Evolutionary conservation across 352 stramenopile genomes (phyloP), one percentile per base, ranked within the genome.

Genomic region (Aphanomyces invadans): DNA sequence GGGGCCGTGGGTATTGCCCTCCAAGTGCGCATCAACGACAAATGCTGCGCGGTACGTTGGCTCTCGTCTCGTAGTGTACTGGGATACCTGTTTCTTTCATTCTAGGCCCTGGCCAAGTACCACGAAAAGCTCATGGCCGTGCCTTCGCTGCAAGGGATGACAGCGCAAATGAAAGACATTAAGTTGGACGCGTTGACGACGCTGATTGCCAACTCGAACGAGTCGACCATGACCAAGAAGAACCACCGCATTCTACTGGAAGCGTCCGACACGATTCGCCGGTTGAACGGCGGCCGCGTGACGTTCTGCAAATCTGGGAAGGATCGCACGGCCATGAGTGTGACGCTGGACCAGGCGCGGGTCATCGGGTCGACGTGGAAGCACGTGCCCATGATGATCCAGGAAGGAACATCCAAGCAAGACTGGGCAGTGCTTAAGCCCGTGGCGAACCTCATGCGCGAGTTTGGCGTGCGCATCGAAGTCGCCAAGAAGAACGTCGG

Each of bases 281-380:
- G 86, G 67, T 70, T 99, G 23, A 89, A 96, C 53, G 95, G 93
- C 33, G 93, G 92, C 0, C 83, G 90, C 33, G 78, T 97, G 29
- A 97, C 97, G 0, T 99, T 98, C 80, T 99, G 95, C 81, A 99
- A 99, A 70, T 97, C 82, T n/a, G 95, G 96, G 29, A 99, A 99
- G 72, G 95, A 99, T 76, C 87, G 96, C 57, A 99, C 96, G 11
- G 95, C 92, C 11, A 99, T 99, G 96, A 95, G 95, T 57, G 87
- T 97, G 23, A 98, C 95, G 45, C 88, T 98, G 31, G 97, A 98
- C 68, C 86, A 98, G 69, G 88, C 93, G 21, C 83, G 96, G 28
- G 54, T 67, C 33, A 12, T 67, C 23, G 60, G 60, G 12, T 48
- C 38, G 19, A n/a, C 31, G 29, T 67, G 60, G 60, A 67, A 67